Evolutionary conservation across 371 early-diverging fungal genomes (phyloP).

Genomic region (Mucor indicus): DNA sequence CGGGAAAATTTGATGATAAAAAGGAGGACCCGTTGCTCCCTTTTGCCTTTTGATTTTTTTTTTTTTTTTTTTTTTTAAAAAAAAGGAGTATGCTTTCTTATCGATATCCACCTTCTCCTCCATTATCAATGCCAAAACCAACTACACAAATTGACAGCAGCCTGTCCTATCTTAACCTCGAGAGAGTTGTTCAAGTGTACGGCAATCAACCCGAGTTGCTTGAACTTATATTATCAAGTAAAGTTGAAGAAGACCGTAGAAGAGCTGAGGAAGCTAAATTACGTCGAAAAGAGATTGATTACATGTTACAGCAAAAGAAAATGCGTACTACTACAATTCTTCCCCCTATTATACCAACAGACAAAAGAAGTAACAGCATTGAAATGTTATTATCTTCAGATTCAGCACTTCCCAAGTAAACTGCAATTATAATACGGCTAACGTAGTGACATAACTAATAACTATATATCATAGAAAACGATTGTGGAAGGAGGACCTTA

Average conservation of each 20-base stretch:
- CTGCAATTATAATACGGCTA: too few relatives aligned
- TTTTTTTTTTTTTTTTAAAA: conserved; percentile 1
- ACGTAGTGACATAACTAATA: too few relatives aligned
- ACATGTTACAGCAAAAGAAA: conserved; percentile 17
- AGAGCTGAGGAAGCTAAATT: conserved; percentile 54
- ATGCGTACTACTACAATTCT: not conserved
- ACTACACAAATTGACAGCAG: not conserved
- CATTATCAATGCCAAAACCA: conserved; percentile 10
- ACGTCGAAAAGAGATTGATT: conserved; percentile 46
- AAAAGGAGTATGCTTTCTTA: not conserved
- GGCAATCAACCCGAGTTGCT: conserved; percentile 48
- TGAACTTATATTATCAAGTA: conserved; percentile 47
- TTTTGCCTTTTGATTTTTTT: conserved; percentile 10
- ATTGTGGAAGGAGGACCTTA: not conserved
- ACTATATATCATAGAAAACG: not conserved
- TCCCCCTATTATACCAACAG: conserved; percentile 2
- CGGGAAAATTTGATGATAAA: conserved; percentile 10
- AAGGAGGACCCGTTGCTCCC: conserved; percentile 31
- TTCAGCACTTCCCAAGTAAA: conserved; percentile 7
- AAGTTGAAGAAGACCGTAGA: conserved; percentile 56
- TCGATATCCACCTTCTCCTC: conserved; percentile 19
- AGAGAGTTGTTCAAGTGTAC: conserved; percentile 42
- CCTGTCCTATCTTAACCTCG: conserved; percentile 26
- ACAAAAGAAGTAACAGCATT: conserved; percentile 14
- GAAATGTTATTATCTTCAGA: conserved; percentile 16